These are phyloP conservation scores for Suillus americanus DNA, from an alignment of 768 basidiomycete species.

Conservation along the genomic window DNA sequence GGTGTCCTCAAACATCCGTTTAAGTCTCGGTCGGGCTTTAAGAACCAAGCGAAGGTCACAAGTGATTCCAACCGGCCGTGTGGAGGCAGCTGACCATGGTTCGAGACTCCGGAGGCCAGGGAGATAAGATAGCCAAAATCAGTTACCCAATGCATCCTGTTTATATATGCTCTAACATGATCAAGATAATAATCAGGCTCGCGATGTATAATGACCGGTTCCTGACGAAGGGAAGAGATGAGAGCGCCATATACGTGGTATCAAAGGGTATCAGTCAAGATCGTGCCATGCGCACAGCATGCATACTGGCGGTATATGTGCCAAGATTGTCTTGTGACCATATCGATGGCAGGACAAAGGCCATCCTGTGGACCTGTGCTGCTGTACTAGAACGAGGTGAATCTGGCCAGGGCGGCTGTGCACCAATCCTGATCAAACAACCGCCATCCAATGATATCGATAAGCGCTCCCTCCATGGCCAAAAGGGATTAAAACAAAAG, in stretches of 20 bases:
- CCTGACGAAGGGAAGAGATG: not conserved
- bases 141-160: not conserved
- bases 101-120: not conserved
- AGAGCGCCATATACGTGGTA: not conserved
- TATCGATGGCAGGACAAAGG: not conserved
- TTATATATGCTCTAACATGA: slow-evolving; percentile 2
- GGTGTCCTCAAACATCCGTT: not conserved
- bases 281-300: not conserved
- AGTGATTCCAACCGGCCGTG: not conserved
- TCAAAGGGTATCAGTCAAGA: not conserved
- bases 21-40: not conserved
- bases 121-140: slow-evolving; percentile 4
- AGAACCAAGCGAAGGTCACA: not conserved
- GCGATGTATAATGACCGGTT: slow-evolving; percentile 9
- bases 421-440: not conserved
- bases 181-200: slow-evolving; percentile 13
- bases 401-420: not conserved
- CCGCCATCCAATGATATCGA: not conserved
- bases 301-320: not conserved
- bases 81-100: not conserved
- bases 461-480: slow-evolving; percentile 1
- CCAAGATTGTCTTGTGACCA: not conserved
- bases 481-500: slow-evolving; percentile 8
- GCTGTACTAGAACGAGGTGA: not conserved
- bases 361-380: not conserved